Conservation (phyloP, 1,284 basidiomycete species). For the Phellopilus nigrolimitatus region DNA sequence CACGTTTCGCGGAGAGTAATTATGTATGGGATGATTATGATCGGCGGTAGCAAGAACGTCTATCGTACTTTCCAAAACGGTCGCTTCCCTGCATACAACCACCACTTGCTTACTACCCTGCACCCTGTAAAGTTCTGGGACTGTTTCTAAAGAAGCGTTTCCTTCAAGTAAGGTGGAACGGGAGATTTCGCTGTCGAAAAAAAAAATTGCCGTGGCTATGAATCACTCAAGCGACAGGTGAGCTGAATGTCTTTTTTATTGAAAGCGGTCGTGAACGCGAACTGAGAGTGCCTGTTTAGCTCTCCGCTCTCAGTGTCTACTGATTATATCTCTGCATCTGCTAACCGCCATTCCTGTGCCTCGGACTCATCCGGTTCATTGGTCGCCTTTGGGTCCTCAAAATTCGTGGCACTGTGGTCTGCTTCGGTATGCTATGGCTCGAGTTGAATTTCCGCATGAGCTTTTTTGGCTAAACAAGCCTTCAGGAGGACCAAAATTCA, state of each 20-base stretch:
- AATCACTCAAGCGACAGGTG: no score
- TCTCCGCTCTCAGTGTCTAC: neutral
- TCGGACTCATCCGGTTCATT: constrained; percentile 54
- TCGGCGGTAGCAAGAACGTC: constrained; percentile 1
- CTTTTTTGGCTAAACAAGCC: constrained; percentile 14
- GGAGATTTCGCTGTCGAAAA: no score
- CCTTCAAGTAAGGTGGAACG: no score
- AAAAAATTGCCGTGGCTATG: no score
- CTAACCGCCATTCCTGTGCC: constrained; percentile 70
- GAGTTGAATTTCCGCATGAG: constrained; percentile 11
- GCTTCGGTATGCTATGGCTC: constrained; percentile 35
- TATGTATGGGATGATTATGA: no score
- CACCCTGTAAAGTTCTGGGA: no score
- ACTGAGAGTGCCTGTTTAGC: no score
- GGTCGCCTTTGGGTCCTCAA: constrained; percentile 77
- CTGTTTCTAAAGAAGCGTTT: no score
- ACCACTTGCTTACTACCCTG: neutral
- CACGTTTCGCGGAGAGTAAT: no score
- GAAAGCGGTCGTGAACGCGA: no score
- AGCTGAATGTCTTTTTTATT: no score
- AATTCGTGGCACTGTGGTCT: constrained; percentile 76
- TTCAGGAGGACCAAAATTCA: constrained; percentile 42
- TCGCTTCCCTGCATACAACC: neutral
- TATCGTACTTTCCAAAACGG: neutral
- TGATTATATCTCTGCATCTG: constrained; percentile 72